These are phyloP conservation scores for Gossypium laxum DNA, from an alignment of 441 rosid genomes.

Conservation along the genomic window DNA sequence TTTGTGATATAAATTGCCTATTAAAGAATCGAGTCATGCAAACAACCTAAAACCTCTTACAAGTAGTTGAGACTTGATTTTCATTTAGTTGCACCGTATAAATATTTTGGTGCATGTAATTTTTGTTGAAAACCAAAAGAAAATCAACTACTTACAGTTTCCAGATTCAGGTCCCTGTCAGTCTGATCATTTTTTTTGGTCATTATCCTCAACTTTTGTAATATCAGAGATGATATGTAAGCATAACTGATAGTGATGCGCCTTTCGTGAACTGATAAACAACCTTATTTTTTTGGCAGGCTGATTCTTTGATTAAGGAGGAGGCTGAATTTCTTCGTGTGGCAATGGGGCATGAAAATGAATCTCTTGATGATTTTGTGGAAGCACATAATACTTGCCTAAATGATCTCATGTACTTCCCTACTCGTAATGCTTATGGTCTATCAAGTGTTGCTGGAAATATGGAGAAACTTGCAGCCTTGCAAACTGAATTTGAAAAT, in stretches of 20 bases:
- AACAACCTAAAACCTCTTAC: neutral
- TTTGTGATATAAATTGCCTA: neutral
- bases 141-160: neutral
- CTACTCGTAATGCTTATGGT: conserved; percentile 75
- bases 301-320: conserved; percentile 55
- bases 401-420: conserved; percentile 92
- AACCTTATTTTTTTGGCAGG: conserved; percentile 33
- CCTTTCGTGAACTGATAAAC: neutral
- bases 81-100: neutral
- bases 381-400: conserved; percentile 83
- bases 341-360: conserved; percentile 83
- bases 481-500: conserved; percentile 68
- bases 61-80: neutral
- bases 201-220: neutral
- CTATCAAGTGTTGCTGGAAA: conserved; percentile 89
- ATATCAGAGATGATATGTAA: neutral
- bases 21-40: neutral
- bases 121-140: neutral
- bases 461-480: conserved; percentile 75
- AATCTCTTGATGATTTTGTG: conserved; percentile 67
- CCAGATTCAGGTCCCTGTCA: neutral
- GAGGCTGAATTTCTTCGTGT: conserved; percentile 61
- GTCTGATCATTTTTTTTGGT: neutral
- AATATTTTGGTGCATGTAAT: neutral
- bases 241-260: neutral